Base-by-base conservation (phyloP, 1,284 basidiomycete species). In the Entoloma clypeatum region DNA sequence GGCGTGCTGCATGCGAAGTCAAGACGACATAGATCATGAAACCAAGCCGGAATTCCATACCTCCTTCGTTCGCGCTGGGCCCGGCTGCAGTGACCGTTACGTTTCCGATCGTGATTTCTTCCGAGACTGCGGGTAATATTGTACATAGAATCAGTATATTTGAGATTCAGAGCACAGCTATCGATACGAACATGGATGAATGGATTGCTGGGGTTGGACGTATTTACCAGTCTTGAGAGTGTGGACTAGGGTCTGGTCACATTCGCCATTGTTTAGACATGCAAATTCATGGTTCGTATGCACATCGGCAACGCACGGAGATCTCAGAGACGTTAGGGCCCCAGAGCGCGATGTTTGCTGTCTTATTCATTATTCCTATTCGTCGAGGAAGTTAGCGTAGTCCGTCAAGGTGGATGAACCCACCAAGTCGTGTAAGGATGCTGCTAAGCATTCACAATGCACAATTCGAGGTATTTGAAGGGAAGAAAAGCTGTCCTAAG, bases 391-490 rank as follows among this genome's bases (percentile, higher is more conserved):
- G 19, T 11, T 4, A 22, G 34, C 14, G 13, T 22, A 22, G 24
- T 36, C 24, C 6, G 32, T 9, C 16, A 19, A 22, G 18, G 14
- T 9, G 7, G 14, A 11, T 13, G 7, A 31, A 36, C 34, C 13
- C 34, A 36, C 34, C n/a, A 39, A 30, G 18, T 30, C 38, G 16
- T 23, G 13, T 4, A 19, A 29, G 24, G 19, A 42, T 36, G 17
- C n/a, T 28, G 24, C 24, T 38, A 38, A 25, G 14, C 21, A 37
- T 37, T 37, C 25, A n/a, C n/a, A n/a, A n/a, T n/a, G n/a, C n/a
- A n/a, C n/a, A n/a, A n/a, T n/a, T n/a, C n/a, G n/a, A n/a, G n/a
- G n/a, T n/a, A n/a, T n/a, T n/a, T n/a, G n/a, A n/a, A n/a, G n/a
- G n/a, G n/a, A n/a, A n/a, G n/a, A n/a, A n/a, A n/a, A n/a, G n/a